Base-by-base conservation (phyloP, 305 asterid species). In the Rubia balearica region DNA sequence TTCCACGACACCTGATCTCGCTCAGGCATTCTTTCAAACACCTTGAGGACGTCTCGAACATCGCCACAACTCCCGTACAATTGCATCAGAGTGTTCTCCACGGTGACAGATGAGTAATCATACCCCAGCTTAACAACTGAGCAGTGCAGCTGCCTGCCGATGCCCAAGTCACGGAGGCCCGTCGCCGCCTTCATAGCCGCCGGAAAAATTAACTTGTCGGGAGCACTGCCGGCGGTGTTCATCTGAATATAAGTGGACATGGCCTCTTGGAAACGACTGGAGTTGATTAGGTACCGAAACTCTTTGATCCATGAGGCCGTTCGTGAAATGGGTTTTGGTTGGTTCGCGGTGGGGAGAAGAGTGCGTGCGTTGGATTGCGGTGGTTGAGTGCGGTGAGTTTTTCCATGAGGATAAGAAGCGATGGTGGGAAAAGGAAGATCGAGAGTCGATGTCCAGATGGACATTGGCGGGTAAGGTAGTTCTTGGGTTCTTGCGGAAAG, bases 1-100 rank as follows among this genome's bases (percentile, higher is more conserved):
- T 91, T 91, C 96, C 98, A 91, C 67, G 96, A 89, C 45, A 91
- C 96, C 63, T 88, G 93, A 73, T 89, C 96, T 78, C 84, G 83
- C 0, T 85, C 77, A 12, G 92, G 85, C 77, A 91, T 89, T 86
- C 84, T 76, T 36, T 85, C 92, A 62, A 91, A 91, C 88, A 91
- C 81, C 83, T 85, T 83, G 81, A 77, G 74, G 2, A 85, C 95
- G 17, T 79, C 80, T 5, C 33, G 17, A 66, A 85, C 71, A 12
- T 77, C 88, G 5, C 76, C 85, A 30, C 90, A 85, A 49, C 75
- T 76, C n/a, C 88, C 95, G 27, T 86, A 85, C 82, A 91, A 70
- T 63, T 89, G 89, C 80, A 91, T 43, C 72, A 91, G 81, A 0
- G 98, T 83, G 64, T 91, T 91, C 65, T 81, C 84, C 73, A 89